Percentiles rank a stretch among this genome's conserved stretches.
Conservation (phyloP, 768 basidiomycete genomes). For the Lactifluus volemus region DNA sequence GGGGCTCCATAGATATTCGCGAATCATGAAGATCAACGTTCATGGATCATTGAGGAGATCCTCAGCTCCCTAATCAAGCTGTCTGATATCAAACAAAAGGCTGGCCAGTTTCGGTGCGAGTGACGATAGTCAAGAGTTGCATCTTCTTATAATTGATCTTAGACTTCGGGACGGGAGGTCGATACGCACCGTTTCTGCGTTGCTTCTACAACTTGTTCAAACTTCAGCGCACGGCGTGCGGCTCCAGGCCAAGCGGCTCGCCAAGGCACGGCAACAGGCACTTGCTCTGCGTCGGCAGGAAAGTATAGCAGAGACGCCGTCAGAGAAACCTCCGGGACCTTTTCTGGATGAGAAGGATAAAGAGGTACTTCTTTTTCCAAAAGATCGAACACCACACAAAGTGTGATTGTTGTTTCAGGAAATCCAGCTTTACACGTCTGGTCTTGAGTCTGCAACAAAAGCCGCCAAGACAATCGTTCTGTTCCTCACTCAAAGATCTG, state of each 20-base stretch:
- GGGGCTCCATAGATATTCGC: conserved; percentile 68
- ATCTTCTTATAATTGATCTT: neutral
- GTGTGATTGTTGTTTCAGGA: conserved; percentile 33
- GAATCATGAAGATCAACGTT: conserved; percentile 80
- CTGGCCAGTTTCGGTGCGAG: conserved; percentile 77
- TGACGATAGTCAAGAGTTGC: neutral
- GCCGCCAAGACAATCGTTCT: conserved; percentile 70
- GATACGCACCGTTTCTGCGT: conserved; percentile 88
- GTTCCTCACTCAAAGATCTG: conserved; percentile 45
- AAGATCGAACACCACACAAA: neutral
- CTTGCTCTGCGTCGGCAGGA: conserved; percentile 57
- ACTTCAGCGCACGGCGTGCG: conserved; percentile 88
- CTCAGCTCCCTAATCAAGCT: conserved; percentile 82
- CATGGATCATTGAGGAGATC: conserved; percentile 98
- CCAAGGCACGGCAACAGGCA: conserved; percentile 52
- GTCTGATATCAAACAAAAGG: conserved; percentile 82
- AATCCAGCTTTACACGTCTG: conserved; percentile 58
- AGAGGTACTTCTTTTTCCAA: conserved; percentile 37
- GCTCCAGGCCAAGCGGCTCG: conserved; percentile 52
- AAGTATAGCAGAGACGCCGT: conserved; percentile 36
- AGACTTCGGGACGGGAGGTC: conserved; percentile 86
- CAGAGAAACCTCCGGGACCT: conserved; percentile 34
- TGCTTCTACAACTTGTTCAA: conserved; percentile 93
- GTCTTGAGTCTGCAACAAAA: conserved; percentile 73
- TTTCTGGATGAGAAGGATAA: conserved; percentile 61